Evolutionary conservation across 192 early-diverging fungal species (phyloP).

Genomic region (Coemansia sp.): DNA sequence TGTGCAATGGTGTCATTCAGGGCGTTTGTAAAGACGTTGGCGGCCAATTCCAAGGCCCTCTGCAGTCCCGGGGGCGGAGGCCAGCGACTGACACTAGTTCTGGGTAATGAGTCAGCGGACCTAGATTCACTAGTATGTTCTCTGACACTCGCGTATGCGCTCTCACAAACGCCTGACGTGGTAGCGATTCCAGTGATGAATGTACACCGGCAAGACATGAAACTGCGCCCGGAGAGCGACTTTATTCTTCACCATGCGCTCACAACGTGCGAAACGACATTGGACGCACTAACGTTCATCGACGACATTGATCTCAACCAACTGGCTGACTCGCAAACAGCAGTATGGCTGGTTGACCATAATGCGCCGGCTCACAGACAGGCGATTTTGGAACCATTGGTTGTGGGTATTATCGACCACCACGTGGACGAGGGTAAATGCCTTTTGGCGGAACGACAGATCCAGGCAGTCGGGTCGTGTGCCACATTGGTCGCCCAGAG

Average conservation of each 20-base stretch:
- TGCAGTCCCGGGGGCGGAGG: not conserved
- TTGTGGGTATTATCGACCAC: slow-evolving; percentile 49
- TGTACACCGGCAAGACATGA: slow-evolving; percentile 24
- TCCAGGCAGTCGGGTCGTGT: slow-evolving; percentile 42
- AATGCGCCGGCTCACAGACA: slow-evolving; percentile 39
- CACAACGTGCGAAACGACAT: not conserved
- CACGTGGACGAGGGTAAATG: slow-evolving; percentile 42
- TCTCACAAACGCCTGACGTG: not conserved
- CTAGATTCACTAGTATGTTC: slow-evolving; percentile 53
- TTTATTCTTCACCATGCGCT: slow-evolving; percentile 14
- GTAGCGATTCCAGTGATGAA: slow-evolving; percentile 41
- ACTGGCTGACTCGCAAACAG: not conserved
- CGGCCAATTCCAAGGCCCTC: not conserved
- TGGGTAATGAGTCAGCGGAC: slow-evolving; percentile 54
- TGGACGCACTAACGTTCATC: slow-evolving; percentile 30
- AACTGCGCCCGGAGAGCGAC: slow-evolving; percentile 37
- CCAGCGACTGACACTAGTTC: slow-evolving; percentile 28
- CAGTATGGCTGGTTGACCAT: slow-evolving; percentile 45
- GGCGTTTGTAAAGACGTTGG: not conserved
- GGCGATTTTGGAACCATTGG: slow-evolving; percentile 23
- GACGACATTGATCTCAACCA: slow-evolving; percentile 26
- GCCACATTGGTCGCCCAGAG: slow-evolving; percentile 25
- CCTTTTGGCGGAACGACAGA: slow-evolving; percentile 9
- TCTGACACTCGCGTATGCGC: slow-evolving; percentile 34
- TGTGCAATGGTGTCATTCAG: not conserved